Base-by-base conservation (phyloP, 371 early-diverging fungal genomes). In the Apophysomyces elegans region DNA sequence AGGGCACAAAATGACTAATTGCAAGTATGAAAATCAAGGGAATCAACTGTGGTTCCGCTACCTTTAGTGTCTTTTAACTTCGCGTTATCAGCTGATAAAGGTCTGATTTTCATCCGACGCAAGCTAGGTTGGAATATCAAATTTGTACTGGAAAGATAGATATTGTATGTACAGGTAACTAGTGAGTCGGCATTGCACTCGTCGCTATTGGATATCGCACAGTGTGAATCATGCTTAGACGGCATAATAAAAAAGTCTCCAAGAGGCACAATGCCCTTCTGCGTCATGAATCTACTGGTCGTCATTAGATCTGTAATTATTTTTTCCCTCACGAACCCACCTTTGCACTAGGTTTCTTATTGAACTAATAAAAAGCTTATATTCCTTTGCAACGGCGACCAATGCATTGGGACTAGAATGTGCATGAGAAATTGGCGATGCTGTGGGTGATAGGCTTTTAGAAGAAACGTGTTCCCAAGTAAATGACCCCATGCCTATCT, bases 201-300 rank as follows among this genome's bases (percentile, higher is more conserved):
- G 21, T 50, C 54, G 21, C 9, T 7, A 5, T 50, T 21, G 9
- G 54, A 50, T 47, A 11, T 54, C 56, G 26, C 63, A 43, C 57
- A 32, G 18, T 21, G 57, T 8, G 37, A n/a, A 12, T 14, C 41
- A 18, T 57, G 32, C n/a, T 9, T 7, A 18, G 54, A 38, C 21
- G 75, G 74, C 54, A 70, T 69, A 13, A 81, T 58, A 54, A 73
- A 81, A 56, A 79, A 77, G 3, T 81, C 79, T 7, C 81, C 81
- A 56, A 81, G 46, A 35, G 81, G 81, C 26, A 81, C 56, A 5
- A 75, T 67, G 9, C 76, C 77, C 18, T 70, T 70, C 21, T 32
- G 50, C 16, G 71, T 59, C 75, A 81, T 78, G 61, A 69, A 61
- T 5, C 81, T 81, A 70, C 14, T 26, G 5, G 7, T 21, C 1